These are phyloP conservation scores for Erodium chrysanthum DNA, from an alignment of 441 rosid genomes.

Conservation along the genomic window DNA sequence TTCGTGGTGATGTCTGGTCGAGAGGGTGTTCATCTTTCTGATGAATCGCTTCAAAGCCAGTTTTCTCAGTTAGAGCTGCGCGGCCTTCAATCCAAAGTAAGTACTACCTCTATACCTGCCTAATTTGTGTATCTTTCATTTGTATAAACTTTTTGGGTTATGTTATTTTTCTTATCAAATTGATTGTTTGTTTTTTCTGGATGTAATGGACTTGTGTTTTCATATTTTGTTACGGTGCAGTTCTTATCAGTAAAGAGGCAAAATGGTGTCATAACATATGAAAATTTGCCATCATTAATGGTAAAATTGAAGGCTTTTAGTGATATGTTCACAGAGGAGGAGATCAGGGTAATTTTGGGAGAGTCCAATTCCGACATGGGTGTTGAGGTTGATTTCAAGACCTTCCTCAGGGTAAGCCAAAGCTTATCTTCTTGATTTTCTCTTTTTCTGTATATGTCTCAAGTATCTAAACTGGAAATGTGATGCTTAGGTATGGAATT, in stretches of 20 bases:
- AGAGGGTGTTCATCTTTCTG: conserved; percentile 45
- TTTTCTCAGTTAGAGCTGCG: conserved; percentile 63
- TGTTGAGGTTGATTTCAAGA: conserved; percentile 46
- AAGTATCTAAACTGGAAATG: conserved; percentile 1
- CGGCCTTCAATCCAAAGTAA: conserved; percentile 47
- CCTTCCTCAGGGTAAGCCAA: conserved; percentile 45
- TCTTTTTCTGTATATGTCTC: not conserved
- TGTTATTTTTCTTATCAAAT: not conserved
- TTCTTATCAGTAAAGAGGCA: conserved; percentile 40
- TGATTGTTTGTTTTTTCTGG: not conserved
- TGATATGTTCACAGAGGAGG: conserved; percentile 45
- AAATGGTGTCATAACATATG: conserved; percentile 33
- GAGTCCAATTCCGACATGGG: conserved; percentile 26
- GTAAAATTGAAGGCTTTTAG: conserved; percentile 44
- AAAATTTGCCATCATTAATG: conserved; percentile 42
- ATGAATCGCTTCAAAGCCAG: conserved; percentile 59
- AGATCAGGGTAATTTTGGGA: conserved; percentile 32
- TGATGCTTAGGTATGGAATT: not conserved
- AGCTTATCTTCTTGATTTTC: conserved; percentile 3
- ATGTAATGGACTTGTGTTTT: not conserved
- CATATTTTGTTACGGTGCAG: conserved; percentile 24
- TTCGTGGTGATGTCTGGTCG: conserved; percentile 47
- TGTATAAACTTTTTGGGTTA: not conserved
- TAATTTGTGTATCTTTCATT: not conserved
- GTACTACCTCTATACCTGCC: not conserved